Evolutionary conservation across 768 basidiomycete species (phyloP).

Genomic region (Tricholoma bakamatsutake): DNA sequence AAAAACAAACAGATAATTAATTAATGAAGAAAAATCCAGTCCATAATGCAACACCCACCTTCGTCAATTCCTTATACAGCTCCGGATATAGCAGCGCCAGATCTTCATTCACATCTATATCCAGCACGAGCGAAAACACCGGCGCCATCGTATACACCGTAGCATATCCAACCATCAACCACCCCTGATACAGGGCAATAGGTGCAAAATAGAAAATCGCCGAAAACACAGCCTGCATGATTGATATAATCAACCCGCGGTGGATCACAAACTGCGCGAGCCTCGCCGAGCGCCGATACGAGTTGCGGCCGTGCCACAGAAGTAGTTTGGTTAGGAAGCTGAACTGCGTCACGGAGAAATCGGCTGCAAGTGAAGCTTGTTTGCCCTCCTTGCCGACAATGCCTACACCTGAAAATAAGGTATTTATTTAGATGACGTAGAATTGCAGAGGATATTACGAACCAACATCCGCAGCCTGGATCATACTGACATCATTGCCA

Average conservation of each 20-base stretch:
- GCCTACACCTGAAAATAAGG: slow-evolving; percentile 62
- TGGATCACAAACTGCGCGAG: slow-evolving; percentile 98
- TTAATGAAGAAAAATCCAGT: not conserved
- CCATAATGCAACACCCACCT: slow-evolving; percentile 46
- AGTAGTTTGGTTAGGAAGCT: slow-evolving; percentile 92
- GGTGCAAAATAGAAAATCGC: slow-evolving; percentile 93
- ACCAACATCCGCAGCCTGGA: slow-evolving; percentile 98
- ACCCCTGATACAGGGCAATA: slow-evolving; percentile 96
- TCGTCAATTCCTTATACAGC: slow-evolving; percentile 94
- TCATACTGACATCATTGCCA: slow-evolving; percentile 99
- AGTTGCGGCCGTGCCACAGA: slow-evolving; percentile 98
- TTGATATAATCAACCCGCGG: slow-evolving; percentile 91
- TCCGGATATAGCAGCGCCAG: slow-evolving; percentile 94
- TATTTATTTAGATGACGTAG: not conserved
- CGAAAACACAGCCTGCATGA: slow-evolving; percentile 97
- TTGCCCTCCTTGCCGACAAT: slow-evolving; percentile 99
- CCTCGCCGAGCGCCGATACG: slow-evolving; percentile 96
- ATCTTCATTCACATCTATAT: slow-evolving; percentile 94
- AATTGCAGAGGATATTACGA: slow-evolving; percentile 25
- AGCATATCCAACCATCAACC: slow-evolving; percentile 96
- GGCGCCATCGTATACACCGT: slow-evolving; percentile 98
- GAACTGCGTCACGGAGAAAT: slow-evolving; percentile 98
- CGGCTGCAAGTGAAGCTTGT: slow-evolving; percentile 97
- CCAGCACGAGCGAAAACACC: slow-evolving; percentile 94
- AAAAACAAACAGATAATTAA: not conserved